A percentile compares a stretch with the other conserved stretches of the same genome.
Conservation (phyloP, 352 stramenopile species). For the Thalassiosira livingstoniorum region DNA sequence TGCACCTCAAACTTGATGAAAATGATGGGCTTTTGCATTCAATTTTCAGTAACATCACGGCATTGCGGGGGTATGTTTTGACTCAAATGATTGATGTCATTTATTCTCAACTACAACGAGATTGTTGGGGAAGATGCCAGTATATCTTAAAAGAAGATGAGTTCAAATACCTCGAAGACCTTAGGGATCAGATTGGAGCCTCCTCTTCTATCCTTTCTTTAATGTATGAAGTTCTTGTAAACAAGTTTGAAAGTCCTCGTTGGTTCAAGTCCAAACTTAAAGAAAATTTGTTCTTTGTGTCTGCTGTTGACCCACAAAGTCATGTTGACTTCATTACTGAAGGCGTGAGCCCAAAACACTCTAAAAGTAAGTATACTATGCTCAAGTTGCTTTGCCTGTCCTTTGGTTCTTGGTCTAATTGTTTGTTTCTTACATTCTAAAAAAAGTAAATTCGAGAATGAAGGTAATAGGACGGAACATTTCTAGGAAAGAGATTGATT, state of each 20-base stretch:
- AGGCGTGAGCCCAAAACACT: neutral
- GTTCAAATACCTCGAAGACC: constrained; percentile 34
- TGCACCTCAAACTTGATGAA: constrained; percentile 23
- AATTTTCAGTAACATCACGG: constrained; percentile 35
- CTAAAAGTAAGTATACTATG: constrained; percentile 16
- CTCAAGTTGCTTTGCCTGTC: neutral
- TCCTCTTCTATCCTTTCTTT: constrained; percentile 41
- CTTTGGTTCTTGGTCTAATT: neutral
- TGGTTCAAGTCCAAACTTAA: constrained; percentile 50
- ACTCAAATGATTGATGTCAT: constrained; percentile 59
- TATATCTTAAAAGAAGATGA: constrained; percentile 25
- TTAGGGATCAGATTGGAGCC: constrained; percentile 43
- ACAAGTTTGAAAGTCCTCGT: constrained; percentile 16
- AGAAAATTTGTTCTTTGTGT: constrained; percentile 51
- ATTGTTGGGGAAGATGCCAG: constrained; percentile 44
- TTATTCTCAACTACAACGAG: constrained; percentile 58
- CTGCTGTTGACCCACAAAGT: constrained; percentile 47
- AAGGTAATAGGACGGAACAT: constrained; percentile 45
- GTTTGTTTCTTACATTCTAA: constrained; percentile 1
- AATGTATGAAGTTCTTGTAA: constrained; percentile 29
- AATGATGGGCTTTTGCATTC: constrained; percentile 31
- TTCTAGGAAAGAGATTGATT: constrained; percentile 54
- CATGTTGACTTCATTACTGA: constrained; percentile 40
- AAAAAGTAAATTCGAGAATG: too few relatives aligned
- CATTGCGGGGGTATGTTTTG: constrained; percentile 39